Conservation (phyloP, 169 alveolate species). For the Plasmodium blacklocki region DNA sequence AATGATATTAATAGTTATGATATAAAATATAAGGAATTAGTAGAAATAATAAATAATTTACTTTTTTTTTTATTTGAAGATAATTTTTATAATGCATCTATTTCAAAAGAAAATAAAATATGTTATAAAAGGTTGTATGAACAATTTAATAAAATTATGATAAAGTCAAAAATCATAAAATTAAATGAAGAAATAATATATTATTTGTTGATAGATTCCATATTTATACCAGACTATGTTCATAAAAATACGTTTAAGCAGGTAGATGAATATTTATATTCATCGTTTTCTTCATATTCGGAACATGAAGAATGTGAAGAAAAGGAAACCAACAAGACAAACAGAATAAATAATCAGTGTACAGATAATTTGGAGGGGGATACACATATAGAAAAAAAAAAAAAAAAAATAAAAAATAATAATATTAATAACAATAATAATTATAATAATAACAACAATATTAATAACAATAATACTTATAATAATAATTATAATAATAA, state of each 20-base stretch:
- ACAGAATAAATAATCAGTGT: not conserved
- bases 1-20: not conserved
- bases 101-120: constrained; percentile 17
- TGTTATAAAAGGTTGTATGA: constrained; percentile 52
- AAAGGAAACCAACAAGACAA: not conserved
- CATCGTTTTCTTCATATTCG: constrained; percentile 63
- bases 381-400: not conserved
- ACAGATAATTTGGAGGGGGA: not conserved
- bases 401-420: not conserved
- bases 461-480: not conserved
- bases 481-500: not conserved
- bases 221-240: constrained; percentile 61
- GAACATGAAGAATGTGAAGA: constrained; percentile 1
- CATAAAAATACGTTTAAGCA: constrained; percentile 18
- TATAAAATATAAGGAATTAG: not conserved
- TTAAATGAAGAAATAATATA: constrained; percentile 19
- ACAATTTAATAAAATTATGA: constrained; percentile 38
- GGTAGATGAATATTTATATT: constrained; percentile 42
- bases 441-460: not conserved
- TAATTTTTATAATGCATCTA: constrained; percentile 37
- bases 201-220: constrained; percentile 34
- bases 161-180: constrained; percentile 36
- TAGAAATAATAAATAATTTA: constrained; percentile 17
- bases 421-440: not conserved
- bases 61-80: constrained; percentile 38